Evolutionary conservation across 2,329 filamentous ascomycete genomes (phyloP).

Genomic region (Cryphonectria radicalis): DNA sequence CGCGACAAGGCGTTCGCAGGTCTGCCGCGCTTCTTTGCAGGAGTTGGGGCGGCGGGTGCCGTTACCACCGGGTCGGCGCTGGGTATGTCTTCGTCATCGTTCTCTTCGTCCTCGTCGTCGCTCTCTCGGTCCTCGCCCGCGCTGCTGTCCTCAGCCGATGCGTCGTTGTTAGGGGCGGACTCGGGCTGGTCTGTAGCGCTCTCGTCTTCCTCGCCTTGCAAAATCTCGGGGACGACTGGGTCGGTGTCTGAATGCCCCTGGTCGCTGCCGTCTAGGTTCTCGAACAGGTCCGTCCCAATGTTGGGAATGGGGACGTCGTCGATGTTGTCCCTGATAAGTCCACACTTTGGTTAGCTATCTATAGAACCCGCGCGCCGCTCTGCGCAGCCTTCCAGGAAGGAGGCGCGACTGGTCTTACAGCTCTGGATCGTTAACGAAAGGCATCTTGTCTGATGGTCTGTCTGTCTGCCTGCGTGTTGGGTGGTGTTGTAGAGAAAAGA

Average conservation of each 20-base stretch:
- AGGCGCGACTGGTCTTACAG: slow-evolving; percentile 20
- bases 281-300: slow-evolving; percentile 25
- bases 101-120: slow-evolving; percentile 5
- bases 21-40: slow-evolving; percentile 34
- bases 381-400: not conserved
- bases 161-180: not conserved
- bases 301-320: slow-evolving; percentile 21
- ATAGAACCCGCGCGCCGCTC: not conserved
- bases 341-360: not conserved
- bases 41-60: slow-evolving; percentile 25
- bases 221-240: slow-evolving; percentile 16
- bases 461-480: not conserved
- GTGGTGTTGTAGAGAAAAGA: not conserved
- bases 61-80: slow-evolving; percentile 23
- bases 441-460: slow-evolving; percentile 22
- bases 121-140: not conserved
- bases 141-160: not conserved
- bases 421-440: slow-evolving; percentile 23
- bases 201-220: slow-evolving; percentile 15
- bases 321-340: slow-evolving; percentile 10
- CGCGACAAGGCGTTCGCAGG: slow-evolving; percentile 28
- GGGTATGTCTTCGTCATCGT: slow-evolving; percentile 10
- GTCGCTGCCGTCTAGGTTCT: slow-evolving; percentile 16
- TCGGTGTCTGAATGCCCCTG: slow-evolving; percentile 20
- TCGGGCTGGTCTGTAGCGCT: slow-evolving; percentile 3